Evolutionary conservation across 208 protist genomes (phyloP), one percentile per base, ranked within the genome.

Genomic region (Trypanosoma melophagium): DNA sequence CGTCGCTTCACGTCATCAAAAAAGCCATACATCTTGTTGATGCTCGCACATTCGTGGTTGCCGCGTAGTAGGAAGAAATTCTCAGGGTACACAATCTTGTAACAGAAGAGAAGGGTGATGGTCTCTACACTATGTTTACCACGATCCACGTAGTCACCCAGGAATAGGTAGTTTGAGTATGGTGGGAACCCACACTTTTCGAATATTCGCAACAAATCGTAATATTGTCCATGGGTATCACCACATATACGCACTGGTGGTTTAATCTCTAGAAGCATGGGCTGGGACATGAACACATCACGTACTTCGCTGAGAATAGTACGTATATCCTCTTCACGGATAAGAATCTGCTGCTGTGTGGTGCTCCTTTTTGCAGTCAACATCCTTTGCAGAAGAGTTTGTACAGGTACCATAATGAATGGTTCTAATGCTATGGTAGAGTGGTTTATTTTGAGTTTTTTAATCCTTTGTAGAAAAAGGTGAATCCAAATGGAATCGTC

Each of bases 201-300:
- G 70, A 99, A 99, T 14, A 99, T 83, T 10, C 98, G 85, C 17
- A 99, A 77, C 41, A 99, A 85, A 79, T 99, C 99, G 71, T 98
- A 99, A 74, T 97, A 99, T 83, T 99, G 98, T 3, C 99, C 99
- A 63, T 99, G 98, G 8, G 98, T 98, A 83, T 99, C 99, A 19
- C 98, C 93, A 69, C 87, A 93, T 41, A 97, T 84, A 31, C 88
- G 86, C 40, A 97, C 91, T 0, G 92, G 92, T 12, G 90, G 81
- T 31, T 78, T 82, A 31, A 97, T 90, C 66, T 97, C 90, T 66
- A 97, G 60, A 7, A 97, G 83, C 76, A 90, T 90, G 17, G 90
- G 89, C 77, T 97, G 93, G 21, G 81, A 81, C 80, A 94, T 93
- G 56, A 97, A 94, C 9, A 96, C 84, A 71, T 96, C 89, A 19